A percentile compares a stretch with the other conserved stretches of the same genome.
These are phyloP conservation scores for Termitomyces sp. DNA, from an alignment of 768 basidiomycete species.

Conservation along the genomic window DNA sequence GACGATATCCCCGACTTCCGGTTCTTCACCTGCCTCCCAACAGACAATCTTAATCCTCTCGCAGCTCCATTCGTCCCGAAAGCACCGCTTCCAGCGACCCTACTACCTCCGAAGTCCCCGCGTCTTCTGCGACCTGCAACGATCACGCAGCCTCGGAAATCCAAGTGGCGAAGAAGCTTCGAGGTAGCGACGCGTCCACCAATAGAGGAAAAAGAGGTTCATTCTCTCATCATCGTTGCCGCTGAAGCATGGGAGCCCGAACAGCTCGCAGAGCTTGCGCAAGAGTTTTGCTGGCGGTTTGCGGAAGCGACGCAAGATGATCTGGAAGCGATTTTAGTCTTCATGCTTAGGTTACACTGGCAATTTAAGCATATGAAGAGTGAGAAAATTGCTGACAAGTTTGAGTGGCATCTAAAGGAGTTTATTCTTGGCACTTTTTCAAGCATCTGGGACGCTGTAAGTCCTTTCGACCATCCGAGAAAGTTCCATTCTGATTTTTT, in stretches of 20 bases:
- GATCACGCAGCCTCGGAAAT: constrained; percentile 7
- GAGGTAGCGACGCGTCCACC: constrained; percentile 3
- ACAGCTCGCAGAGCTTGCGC: constrained; percentile 15
- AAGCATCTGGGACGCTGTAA: constrained; percentile 20
- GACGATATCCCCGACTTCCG: not conserved
- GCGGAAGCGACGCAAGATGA: constrained; percentile 8
- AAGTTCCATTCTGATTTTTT: not conserved
- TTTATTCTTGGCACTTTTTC: constrained; percentile 14
- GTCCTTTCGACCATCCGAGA: not conserved
- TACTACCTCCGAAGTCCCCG: constrained; percentile 2
- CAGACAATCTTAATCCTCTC: constrained; percentile 8
- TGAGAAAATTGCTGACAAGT: constrained; percentile 8
- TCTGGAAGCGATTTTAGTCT: constrained; percentile 3
- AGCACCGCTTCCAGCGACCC: not conserved
- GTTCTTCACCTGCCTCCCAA: not conserved
- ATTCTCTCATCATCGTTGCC: constrained; percentile 10
- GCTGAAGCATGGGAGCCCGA: constrained; percentile 11
- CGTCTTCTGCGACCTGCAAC: constrained; percentile 11
- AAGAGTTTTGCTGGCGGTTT: constrained; percentile 15
- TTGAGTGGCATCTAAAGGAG: constrained; percentile 17
- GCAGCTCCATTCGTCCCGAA: constrained; percentile 10
- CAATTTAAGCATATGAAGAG: constrained; percentile 11
- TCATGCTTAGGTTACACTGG: constrained; percentile 8
- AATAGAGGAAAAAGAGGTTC: constrained; percentile 6
- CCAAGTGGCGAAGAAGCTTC: constrained; percentile 14